Conservation (phyloP, 2,329 filamentous ascomycete species). For the Elsinoe ampelina region DNA sequence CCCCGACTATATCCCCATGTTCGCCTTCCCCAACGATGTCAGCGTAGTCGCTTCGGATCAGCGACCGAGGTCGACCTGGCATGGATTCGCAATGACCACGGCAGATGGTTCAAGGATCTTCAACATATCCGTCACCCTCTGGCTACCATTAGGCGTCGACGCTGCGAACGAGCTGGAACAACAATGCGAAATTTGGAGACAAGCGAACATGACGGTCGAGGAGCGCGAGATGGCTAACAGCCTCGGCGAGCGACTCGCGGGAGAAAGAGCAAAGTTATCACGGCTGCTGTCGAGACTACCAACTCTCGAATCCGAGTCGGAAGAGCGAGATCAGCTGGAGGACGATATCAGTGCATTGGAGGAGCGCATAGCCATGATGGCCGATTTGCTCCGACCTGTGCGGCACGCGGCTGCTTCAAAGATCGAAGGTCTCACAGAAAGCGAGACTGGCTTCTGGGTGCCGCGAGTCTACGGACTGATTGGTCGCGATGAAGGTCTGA, state of each 20-base stretch:
- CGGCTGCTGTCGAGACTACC: constrained; percentile 77
- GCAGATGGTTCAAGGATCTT: constrained; percentile 87
- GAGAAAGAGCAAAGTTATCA: constrained; percentile 81
- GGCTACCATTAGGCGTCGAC: constrained; percentile 74
- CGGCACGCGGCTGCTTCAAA: constrained; percentile 91
- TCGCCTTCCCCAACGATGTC: constrained; percentile 96
- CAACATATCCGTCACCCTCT: constrained; percentile 82
- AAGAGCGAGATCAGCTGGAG: constrained; percentile 73
- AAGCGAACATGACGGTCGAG: constrained; percentile 71
- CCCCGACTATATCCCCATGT: constrained; percentile 98
- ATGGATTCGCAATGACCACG: constrained; percentile 96
- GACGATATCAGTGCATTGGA: constrained; percentile 93
- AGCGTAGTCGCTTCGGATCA: constrained; percentile 94
- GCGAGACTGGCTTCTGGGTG: constrained; percentile 92
- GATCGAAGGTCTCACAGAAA: constrained; percentile 91
- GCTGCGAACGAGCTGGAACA: constrained; percentile 76
- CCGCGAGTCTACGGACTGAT: constrained; percentile 88
- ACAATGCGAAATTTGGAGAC: constrained; percentile 44
- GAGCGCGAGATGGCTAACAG: constrained; percentile 89
- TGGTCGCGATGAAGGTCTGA: constrained; percentile 71
- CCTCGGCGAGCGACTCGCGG: constrained; percentile 75
- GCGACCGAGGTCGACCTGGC: constrained; percentile 91
- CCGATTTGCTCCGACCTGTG: constrained; percentile 84
- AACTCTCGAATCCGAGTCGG: constrained; percentile 66
- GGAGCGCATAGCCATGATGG: constrained; percentile 95